Conservation (phyloP, 257 asterid genomes). For the Primulina tabacum region DNA sequence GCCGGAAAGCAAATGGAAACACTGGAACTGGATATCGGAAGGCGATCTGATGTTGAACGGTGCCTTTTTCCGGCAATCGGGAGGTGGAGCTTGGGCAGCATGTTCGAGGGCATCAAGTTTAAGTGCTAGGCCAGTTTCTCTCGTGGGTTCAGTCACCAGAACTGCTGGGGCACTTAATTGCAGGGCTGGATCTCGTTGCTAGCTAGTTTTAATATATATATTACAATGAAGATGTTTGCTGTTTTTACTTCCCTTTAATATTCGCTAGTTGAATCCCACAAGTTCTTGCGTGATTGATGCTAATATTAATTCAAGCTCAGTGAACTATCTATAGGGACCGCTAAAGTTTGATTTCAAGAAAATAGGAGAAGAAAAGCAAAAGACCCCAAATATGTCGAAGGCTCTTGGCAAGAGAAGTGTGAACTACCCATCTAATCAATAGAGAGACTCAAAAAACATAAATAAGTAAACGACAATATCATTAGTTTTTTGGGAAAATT, state of each 20-base stretch:
- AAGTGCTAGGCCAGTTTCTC: conserved; percentile 66
- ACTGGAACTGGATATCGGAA: conserved; percentile 86
- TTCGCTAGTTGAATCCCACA: neutral
- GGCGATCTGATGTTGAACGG: conserved; percentile 89
- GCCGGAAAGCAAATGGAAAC: conserved; percentile 72
- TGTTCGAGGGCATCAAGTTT: conserved; percentile 78
- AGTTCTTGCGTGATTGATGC: conserved; percentile 39
- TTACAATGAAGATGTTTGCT: neutral
- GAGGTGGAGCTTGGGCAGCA: conserved; percentile 53
- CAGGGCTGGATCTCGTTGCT: conserved; percentile 64
- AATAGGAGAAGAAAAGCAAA: neutral
- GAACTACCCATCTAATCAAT: neutral
- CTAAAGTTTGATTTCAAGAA: neutral
- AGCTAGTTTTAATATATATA: neutral
- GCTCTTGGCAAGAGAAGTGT: neutral
- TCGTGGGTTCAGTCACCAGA: conserved; percentile 56
- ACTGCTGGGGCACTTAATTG: conserved; percentile 61
- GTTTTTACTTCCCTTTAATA: too few species aligned
- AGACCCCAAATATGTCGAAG: neutral
- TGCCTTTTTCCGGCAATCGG: conserved; percentile 65
- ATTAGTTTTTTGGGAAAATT: too few species aligned
- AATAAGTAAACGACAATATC: too few species aligned
- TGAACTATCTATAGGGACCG: neutral
- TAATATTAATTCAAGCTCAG: conserved; percentile 7
- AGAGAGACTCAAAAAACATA: neutral